Conservation (phyloP, 2,329 filamentous ascomycete genomes). For the Fusarium graminum region DNA sequence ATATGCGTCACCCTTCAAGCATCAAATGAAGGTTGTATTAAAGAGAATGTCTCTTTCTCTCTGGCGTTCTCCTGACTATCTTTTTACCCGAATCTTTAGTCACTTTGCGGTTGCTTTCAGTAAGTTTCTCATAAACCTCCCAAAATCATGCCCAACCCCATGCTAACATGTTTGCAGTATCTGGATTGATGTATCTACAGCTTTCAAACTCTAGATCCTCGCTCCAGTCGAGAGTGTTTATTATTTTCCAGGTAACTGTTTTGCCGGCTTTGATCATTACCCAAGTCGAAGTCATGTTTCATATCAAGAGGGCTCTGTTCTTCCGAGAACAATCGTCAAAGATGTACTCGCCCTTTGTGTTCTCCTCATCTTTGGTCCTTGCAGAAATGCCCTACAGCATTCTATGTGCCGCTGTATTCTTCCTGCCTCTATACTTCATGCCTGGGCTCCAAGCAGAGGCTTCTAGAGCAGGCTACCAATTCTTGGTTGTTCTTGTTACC, state of each 20-base stretch:
- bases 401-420: conserved; percentile 84
- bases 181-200: conserved; percentile 82
- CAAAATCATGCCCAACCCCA: not conserved
- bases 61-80: conserved; percentile 90
- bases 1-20: conserved; percentile 82
- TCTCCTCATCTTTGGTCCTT: conserved; percentile 81
- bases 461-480: conserved; percentile 83
- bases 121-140: not conserved
- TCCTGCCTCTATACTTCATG: conserved; percentile 86
- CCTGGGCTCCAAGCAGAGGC: conserved; percentile 76
- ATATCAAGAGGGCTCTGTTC: conserved; percentile 82
- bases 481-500: conserved; percentile 85
- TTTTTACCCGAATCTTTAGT: conserved; percentile 88
- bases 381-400: conserved; percentile 88
- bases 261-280: conserved; percentile 85
- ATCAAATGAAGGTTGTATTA: conserved; percentile 83
- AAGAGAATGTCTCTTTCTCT: conserved; percentile 80
- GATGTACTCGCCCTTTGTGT: conserved; percentile 86
- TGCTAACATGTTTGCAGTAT: conserved; percentile 57
- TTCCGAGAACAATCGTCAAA: conserved; percentile 89
- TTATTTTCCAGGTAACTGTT: conserved; percentile 91
- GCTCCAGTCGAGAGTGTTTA: conserved; percentile 87
- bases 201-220: conserved; percentile 81
- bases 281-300: conserved; percentile 85
- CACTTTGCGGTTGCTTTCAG: conserved; percentile 80